Evolutionary conservation across 495 filamentous ascomycete genomes (phyloP).

Genomic region (Glonium stellatum): DNA sequence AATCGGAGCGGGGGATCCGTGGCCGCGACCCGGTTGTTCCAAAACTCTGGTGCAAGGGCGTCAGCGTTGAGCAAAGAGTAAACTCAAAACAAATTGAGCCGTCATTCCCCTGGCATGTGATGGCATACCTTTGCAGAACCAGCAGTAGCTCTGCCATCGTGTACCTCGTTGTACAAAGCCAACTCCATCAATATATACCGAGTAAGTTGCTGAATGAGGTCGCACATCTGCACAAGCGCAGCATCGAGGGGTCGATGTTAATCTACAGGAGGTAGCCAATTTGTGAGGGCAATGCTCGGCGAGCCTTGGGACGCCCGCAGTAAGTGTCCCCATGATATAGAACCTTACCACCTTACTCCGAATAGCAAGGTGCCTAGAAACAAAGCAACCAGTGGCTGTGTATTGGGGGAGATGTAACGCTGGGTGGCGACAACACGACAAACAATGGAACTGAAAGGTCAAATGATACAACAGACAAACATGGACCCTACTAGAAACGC

Average conservation of each 20-base stretch:
- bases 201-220: slow-evolving; percentile 35
- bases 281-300: slow-evolving; percentile 41
- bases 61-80: slow-evolving; percentile 8
- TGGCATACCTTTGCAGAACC: slow-evolving; percentile 39
- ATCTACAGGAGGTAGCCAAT: slow-evolving; percentile 40
- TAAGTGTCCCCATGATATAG: slow-evolving; percentile 38
- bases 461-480: too few relatives aligned
- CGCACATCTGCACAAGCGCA: slow-evolving; percentile 42
- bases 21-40: slow-evolving; percentile 35
- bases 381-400: too few relatives aligned
- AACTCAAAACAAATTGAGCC: background rate
- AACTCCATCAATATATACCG: slow-evolving; percentile 40
- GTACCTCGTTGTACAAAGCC: slow-evolving; percentile 39
- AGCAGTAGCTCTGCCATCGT: slow-evolving; percentile 43
- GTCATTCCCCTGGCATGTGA: background rate
- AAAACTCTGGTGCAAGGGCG: slow-evolving; percentile 36
- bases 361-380: too few relatives aligned
- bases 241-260: slow-evolving; percentile 38
- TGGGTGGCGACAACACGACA: too few relatives aligned
- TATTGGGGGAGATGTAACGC: too few relatives aligned
- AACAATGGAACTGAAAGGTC: too few relatives aligned
- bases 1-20: slow-evolving; percentile 29
- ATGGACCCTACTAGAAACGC: too few relatives aligned
- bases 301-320: slow-evolving; percentile 33
- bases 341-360: background rate